Base-by-base conservation (phyloP, 352 stramenopile species). In the Globisporangium radiosum region DNA sequence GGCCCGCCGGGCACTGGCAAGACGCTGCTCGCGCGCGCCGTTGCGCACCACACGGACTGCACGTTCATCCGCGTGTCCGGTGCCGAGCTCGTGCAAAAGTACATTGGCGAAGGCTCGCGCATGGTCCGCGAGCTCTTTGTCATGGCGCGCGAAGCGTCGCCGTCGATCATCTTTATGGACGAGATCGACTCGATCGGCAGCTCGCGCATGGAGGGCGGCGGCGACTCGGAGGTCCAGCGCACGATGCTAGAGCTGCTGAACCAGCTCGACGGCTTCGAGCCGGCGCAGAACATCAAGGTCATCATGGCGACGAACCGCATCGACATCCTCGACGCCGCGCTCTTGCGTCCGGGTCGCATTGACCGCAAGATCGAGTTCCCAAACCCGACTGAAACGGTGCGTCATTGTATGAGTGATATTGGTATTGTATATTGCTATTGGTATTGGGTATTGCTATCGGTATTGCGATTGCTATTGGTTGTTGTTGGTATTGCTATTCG, bases 131-230 rank as follows among this genome's bases (percentile, higher is more conserved):
- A 99, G 78, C 82, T 99, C 6, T 99, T 99, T 72, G 94, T 99
- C 43, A 99, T 99, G 96, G 97, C 97, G 37, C 85, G 88, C 55
- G 90, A 97, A 66, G 84, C 86, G n/a, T 95, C 97, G n/a, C 97
- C 97, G 33, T 98, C 90, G 37, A 99, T 99, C 71, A 99, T 99
- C 63, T 99, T 99, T 64, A 99, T 99, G 97, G 97, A 99, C 71
- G 97, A 99, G 78, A 99, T 99, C 71, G 97, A 99, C 77, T 99
- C 93, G 51, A 99, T 99, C 65, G 97, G 97, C 56, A 93, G 85
- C 48, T 96, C 89, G 25, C 82, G 90, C 48, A 90, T 97, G 68
- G 94, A 97, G 57, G 86, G 88, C 50, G 89, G 96, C 44, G 97
- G 97, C 37, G 97, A 99, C 75, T 99, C 94, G 17, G 97, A 99